Evolutionary conservation across 169 alveolate species (phyloP).

Genomic region (Eimeria maxima): DNA sequence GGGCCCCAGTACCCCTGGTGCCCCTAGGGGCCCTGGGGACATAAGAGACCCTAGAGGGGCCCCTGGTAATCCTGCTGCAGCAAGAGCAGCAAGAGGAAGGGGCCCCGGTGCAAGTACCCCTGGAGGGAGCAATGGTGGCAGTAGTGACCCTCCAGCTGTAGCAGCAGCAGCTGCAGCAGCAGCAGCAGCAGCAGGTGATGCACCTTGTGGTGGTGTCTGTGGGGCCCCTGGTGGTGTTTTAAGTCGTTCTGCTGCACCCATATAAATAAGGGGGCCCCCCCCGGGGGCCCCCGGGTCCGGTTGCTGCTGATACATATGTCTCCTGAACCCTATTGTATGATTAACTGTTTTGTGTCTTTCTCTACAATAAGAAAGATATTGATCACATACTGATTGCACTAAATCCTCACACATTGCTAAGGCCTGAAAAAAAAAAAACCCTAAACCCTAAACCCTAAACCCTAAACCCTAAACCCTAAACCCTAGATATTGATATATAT

Average conservation of each 20-base stretch:
- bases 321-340: too few species aligned
- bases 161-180: slow-evolving; percentile 31
- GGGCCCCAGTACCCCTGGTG: slow-evolving; percentile 55
- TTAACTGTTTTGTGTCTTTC: too few species aligned
- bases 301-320: too few species aligned
- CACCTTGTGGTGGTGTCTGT: not conserved
- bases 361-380: too few species aligned
- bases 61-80: slow-evolving; percentile 12
- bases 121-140: slow-evolving; percentile 39
- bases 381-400: too few species aligned
- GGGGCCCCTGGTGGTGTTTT: slow-evolving; percentile 28
- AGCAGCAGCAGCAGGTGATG: slow-evolving; percentile 1
- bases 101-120: slow-evolving; percentile 43
- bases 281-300: not conserved
- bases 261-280: slow-evolving; percentile 69
- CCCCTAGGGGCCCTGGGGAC: slow-evolving; percentile 73
- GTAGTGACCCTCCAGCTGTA: slow-evolving; percentile 33
- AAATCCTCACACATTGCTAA: too few species aligned
- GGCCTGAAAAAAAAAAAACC: too few species aligned
- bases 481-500: too few species aligned
- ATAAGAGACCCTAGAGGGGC: slow-evolving; percentile 41
- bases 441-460: too few species aligned
- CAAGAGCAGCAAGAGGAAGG: slow-evolving; percentile 22
- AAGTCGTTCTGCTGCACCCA: slow-evolving; percentile 65
- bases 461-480: too few species aligned